These are phyloP conservation scores for Recurvomyces mirabilis DNA, from an alignment of 495 filamentous ascomycete genomes.

Conservation along the genomic window DNA sequence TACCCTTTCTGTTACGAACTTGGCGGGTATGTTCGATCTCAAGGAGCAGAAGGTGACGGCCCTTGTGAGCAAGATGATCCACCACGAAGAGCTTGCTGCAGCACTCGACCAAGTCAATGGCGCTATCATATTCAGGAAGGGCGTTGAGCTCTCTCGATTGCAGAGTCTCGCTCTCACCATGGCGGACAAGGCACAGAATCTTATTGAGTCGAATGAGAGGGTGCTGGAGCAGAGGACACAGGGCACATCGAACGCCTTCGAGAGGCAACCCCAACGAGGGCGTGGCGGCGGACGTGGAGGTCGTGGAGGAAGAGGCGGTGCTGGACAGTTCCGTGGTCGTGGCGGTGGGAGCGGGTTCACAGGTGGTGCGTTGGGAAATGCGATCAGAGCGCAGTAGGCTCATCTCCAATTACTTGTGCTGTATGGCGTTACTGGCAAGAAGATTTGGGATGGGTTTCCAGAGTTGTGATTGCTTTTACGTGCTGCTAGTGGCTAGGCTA, in stretches of 20 bases:
- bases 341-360: slow-evolving; percentile 21
- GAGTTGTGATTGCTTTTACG: too few relatives aligned
- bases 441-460: too few relatives aligned
- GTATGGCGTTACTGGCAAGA: too few relatives aligned
- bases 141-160: slow-evolving; percentile 89
- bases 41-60: slow-evolving; percentile 77
- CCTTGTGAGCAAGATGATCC: slow-evolving; percentile 99
- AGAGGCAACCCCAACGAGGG: slow-evolving; percentile 67
- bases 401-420: too few relatives aligned
- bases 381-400: slow-evolving; percentile 22
- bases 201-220: slow-evolving; percentile 96
- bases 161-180: slow-evolving; percentile 91
- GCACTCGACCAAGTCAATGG: slow-evolving; percentile 96
- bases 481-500: too few relatives aligned
- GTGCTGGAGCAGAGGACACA: slow-evolving; percentile 93
- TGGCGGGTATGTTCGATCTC: slow-evolving; percentile 93
- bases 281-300: slow-evolving; percentile 47
- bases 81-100: slow-evolving; percentile 91
- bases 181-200: slow-evolving; percentile 85
- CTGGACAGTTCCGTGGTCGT: slow-evolving; percentile 8
- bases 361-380: slow-evolving; percentile 23
- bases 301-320: slow-evolving; percentile 12
- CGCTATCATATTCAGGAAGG: slow-evolving; percentile 98
- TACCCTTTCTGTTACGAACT: slow-evolving; percentile 72
- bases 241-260: slow-evolving; percentile 88